Base-by-base conservation (phyloP, 2,329 filamentous ascomycete genomes). In the Helotiales sp. region DNA sequence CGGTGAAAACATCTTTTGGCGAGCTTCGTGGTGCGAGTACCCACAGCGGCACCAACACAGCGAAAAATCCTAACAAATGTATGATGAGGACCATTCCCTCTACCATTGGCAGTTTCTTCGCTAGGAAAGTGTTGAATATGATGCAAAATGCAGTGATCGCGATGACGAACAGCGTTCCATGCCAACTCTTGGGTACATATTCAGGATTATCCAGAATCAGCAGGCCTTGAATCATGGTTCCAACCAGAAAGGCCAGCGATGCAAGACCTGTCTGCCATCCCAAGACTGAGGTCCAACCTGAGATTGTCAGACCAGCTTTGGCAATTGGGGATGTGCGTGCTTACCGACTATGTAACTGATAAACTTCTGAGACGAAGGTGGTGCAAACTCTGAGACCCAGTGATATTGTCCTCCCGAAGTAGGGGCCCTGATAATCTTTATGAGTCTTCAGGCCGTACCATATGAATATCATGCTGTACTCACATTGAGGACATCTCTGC, bases 381-480 rank as follows among this genome's bases (percentile, higher is more conserved):
- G 77, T 0, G 79, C 75, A 60, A 82, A 81, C 51, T 81, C 79
- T 1, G 76, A 81, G 0, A 82, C 79, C 81, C 80, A 83, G 62
- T 82, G 79, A 57, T 83, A 84, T 61, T 84, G 81, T 3, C 82
- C 82, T 19, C 81, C 82, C 2, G 77, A 77, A 0, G 80, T 85
- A 0, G 82, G 82, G 2, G 81, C 80, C 40, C 40, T 44, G 22
- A 1, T n/a, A 22, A 15, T 25, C 24, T 44, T 44, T 25, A 44
- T 44, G 22, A 44, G 40, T 44, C 27, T 2, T 44, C 22, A 44
- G 24, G 40, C 27, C 3, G 40, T 44, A 24, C 40, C 15, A 25
- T 25, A 19, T 27, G 19, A 12, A 24, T 9, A 44, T 44, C 40
- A 9, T 25, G 3, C n/a, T 27, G 40, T 44, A 44, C 40, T 15